phyloP scores from a whole-genome alignment of 768 basidiomycete genomes.

The Lentinula aciculospora region DNA sequence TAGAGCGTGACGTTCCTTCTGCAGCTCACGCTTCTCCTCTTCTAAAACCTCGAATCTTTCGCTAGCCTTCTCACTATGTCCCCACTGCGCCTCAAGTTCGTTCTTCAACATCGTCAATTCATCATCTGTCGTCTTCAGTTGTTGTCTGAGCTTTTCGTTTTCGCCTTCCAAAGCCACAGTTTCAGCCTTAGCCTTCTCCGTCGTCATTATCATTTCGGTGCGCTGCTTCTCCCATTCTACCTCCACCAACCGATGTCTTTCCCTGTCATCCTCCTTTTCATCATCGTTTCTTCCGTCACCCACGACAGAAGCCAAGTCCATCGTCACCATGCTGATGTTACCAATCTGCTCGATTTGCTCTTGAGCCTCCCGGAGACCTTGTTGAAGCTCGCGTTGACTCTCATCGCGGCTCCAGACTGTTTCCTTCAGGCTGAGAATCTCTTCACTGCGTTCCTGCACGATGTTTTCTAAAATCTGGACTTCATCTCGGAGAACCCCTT shows the following conservation, averaged over 20 bases:
- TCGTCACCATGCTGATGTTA: constrained; percentile 33
- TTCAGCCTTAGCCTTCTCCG: constrained; percentile 38
- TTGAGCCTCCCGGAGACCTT: constrained; percentile 47
- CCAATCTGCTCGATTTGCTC: constrained; percentile 60
- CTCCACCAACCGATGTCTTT: constrained; percentile 34
- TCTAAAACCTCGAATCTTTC: constrained; percentile 39
- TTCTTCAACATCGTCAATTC: constrained; percentile 44
- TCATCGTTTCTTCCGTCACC: constrained; percentile 34
- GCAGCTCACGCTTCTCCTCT: constrained; percentile 27
- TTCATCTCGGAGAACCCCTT: constrained; percentile 37
- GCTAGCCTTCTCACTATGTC: constrained; percentile 49
- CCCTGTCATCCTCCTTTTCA: constrained; percentile 34
- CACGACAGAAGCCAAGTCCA: constrained; percentile 39
- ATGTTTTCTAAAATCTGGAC: constrained; percentile 43
- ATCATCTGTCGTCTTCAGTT: constrained; percentile 35
- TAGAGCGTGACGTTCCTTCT: constrained; percentile 24
- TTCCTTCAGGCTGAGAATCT: constrained; percentile 40
- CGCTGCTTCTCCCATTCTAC: constrained; percentile 48
- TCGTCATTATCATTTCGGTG: constrained; percentile 33
- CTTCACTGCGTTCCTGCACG: constrained; percentile 37
- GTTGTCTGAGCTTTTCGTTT: constrained; percentile 32
- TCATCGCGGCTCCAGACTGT: constrained; percentile 44
- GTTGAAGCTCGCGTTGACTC: constrained; percentile 45
- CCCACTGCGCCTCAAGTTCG: constrained; percentile 72
- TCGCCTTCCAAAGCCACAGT: constrained; percentile 38